These are phyloP conservation scores for Elaphomyces granulatus DNA, from an alignment of 495 filamentous ascomycete species.

Conservation along the genomic window DNA sequence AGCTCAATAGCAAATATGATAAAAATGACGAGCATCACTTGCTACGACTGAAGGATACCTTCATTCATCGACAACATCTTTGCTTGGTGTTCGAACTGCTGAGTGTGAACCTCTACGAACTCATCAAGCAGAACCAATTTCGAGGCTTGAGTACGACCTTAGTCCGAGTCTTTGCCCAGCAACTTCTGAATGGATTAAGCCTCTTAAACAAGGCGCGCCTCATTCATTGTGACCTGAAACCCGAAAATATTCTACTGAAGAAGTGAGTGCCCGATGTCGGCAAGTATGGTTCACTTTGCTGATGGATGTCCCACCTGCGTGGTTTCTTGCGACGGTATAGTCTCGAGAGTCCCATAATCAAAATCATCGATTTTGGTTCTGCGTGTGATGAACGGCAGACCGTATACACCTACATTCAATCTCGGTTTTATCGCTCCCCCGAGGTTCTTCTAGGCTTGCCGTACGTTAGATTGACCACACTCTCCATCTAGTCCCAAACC, in stretches of 20 bases:
- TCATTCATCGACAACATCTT: conserved; percentile 95
- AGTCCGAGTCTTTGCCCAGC: conserved; percentile 95
- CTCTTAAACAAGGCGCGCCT: conserved; percentile 91
- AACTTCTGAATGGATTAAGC: conserved; percentile 82
- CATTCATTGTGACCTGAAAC: conserved; percentile 98
- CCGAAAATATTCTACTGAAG: conserved; percentile 95
- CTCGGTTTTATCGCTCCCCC: conserved; percentile 92
- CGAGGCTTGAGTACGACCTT: conserved; percentile 93
- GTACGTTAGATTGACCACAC: conserved; percentile 27
- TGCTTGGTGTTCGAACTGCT: conserved; percentile 96
- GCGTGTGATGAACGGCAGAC: conserved; percentile 98
- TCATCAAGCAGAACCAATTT: conserved; percentile 99
- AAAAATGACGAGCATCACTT: conserved; percentile 99
- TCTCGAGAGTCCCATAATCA: conserved; percentile 98
- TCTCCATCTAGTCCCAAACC: no score
- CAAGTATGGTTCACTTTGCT: no score
- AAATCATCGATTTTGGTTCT: conserved; percentile 99
- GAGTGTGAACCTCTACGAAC: conserved; percentile 94
- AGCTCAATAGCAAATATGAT: conserved; percentile 96
- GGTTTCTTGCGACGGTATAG: conserved; percentile 32
- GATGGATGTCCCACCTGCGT: no score
- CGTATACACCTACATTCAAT: conserved; percentile 99
- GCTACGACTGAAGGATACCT: conserved; percentile 90
- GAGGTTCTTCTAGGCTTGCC: conserved; percentile 90
- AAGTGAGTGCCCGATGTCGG: no score